phyloP scores from a whole-genome alignment of 495 filamentous ascomycete genomes.

The Podospora pseudocomata region DNA sequence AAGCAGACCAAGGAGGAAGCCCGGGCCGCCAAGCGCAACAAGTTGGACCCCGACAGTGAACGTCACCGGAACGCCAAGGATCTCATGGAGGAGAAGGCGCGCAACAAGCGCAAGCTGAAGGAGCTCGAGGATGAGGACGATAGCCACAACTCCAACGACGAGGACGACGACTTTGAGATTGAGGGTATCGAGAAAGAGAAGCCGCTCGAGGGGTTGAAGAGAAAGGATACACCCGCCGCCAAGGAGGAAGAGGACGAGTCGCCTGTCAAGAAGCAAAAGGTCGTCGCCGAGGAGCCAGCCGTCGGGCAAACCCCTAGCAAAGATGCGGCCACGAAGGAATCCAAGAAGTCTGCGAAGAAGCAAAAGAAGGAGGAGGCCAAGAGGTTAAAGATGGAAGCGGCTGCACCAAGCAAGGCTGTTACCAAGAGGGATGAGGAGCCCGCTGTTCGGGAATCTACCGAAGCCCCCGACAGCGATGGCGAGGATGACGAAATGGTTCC shows the following conservation, averaged over 20 bases:
- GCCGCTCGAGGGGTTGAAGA: conserved; percentile 52
- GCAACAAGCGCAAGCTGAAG: conserved; percentile 57
- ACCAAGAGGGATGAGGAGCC: conserved; percentile 12
- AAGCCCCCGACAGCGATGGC: conserved; percentile 18
- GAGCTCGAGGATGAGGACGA: conserved; percentile 31
- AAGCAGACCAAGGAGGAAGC: conserved; percentile 85
- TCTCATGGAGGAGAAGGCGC: conserved; percentile 75
- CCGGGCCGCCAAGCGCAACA: conserved; percentile 70
- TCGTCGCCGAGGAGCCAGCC: conserved; percentile 26
- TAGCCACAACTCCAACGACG: conserved; percentile 34
- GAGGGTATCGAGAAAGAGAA: conserved; percentile 50
- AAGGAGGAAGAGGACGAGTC: conserved; percentile 45
- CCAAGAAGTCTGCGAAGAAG: conserved; percentile 28
- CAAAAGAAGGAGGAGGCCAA: conserved; percentile 24
- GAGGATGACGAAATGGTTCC: conserved; percentile 28
- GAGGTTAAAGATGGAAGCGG: conserved; percentile 23
- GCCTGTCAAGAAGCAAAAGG: conserved; percentile 45
- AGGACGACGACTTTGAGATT: conserved; percentile 36
- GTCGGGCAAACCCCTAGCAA: conserved; percentile 23
- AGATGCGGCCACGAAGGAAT: conserved; percentile 31
- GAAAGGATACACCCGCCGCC: conserved; percentile 37
- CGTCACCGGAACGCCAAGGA: conserved; percentile 72
- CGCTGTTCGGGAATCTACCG: conserved; percentile 18
- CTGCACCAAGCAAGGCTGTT: conserved; percentile 8
- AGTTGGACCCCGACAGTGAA: conserved; percentile 78